Evolutionary conservation across 2,329 filamentous ascomycete genomes (phyloP).

Genomic region (Neonectria sp.): DNA sequence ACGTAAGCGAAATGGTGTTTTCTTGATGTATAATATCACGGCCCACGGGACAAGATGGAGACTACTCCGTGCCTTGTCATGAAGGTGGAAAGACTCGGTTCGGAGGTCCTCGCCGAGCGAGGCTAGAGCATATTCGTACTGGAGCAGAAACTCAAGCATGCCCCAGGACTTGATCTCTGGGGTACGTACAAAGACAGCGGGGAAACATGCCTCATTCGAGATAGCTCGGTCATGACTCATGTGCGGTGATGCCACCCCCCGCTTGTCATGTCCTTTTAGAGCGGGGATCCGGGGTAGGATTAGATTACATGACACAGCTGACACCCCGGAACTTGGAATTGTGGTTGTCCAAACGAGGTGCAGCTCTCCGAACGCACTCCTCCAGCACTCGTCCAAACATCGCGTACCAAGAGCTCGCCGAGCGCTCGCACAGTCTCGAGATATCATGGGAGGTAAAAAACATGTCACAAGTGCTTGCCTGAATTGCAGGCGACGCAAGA

Average conservation of each 20-base stretch:
- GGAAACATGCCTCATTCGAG: not conserved
- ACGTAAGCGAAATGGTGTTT: not conserved
- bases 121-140: not conserved
- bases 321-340: not conserved
- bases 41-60: not conserved
- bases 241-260: not conserved
- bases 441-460: conserved; percentile 15
- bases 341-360: no score
- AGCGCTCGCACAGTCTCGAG: not conserved
- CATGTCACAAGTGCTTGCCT: conserved; percentile 26
- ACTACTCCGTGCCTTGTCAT: no score
- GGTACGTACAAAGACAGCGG: not conserved
- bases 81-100: no score
- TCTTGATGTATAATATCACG: not conserved
- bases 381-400: no score
- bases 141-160: no score
- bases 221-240: not conserved
- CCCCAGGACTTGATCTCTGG: not conserved
- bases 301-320: not conserved
- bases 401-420: no score
- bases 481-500: conserved; percentile 25
- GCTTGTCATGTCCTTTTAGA: not conserved
- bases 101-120: not conserved
- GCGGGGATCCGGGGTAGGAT: not conserved
- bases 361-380: no score